Evolutionary conservation across 116 monocot genomes (phyloP).

Genomic region (Iris pallida): DNA sequence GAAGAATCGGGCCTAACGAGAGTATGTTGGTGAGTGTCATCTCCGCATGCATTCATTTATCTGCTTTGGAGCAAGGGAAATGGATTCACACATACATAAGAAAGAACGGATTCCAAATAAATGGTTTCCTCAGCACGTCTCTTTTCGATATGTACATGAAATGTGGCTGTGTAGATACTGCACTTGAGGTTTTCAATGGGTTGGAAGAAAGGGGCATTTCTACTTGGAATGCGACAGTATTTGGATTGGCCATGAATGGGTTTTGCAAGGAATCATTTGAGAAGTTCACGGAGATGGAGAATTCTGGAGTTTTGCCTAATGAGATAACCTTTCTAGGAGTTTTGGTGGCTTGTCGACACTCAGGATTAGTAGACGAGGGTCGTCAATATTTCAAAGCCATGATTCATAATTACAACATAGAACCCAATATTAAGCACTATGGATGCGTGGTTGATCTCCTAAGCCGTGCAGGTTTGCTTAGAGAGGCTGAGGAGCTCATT

Average conservation of each 20-base stretch:
- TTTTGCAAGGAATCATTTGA: slow-evolving; percentile 44
- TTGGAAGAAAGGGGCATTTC: slow-evolving; percentile 51
- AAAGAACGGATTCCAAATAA: slow-evolving; percentile 22
- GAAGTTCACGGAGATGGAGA: slow-evolving; percentile 71
- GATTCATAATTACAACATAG: slow-evolving; percentile 27
- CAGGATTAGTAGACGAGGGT: slow-evolving; percentile 70
- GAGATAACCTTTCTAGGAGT: slow-evolving; percentile 82
- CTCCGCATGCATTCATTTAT: slow-evolving; percentile 58
- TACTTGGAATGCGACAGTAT: slow-evolving; percentile 78
- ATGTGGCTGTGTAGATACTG: slow-evolving; percentile 55
- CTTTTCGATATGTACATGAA: slow-evolving; percentile 98
- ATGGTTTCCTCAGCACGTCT: slow-evolving; percentile 60
- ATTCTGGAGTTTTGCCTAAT: slow-evolving; percentile 42
- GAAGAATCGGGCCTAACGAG: slow-evolving; percentile 58
- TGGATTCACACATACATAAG: slow-evolving; percentile 69
- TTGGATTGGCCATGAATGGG: slow-evolving; percentile 80
- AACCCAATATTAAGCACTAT: slow-evolving; percentile 44
- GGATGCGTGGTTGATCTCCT: slow-evolving; percentile 60
- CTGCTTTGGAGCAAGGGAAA: slow-evolving; percentile 68
- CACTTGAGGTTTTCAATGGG: slow-evolving; percentile 50
- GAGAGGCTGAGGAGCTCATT: slow-evolving; percentile 44
- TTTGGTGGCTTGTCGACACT: slow-evolving; percentile 71
- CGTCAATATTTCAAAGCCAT: slow-evolving; percentile 36
- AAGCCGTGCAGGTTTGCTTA: slow-evolving; percentile 43
- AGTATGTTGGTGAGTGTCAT: slow-evolving; percentile 70